Evolutionary conservation across 2,329 filamentous ascomycete genomes (phyloP).

Genomic region (Xylariaceae sp.): DNA sequence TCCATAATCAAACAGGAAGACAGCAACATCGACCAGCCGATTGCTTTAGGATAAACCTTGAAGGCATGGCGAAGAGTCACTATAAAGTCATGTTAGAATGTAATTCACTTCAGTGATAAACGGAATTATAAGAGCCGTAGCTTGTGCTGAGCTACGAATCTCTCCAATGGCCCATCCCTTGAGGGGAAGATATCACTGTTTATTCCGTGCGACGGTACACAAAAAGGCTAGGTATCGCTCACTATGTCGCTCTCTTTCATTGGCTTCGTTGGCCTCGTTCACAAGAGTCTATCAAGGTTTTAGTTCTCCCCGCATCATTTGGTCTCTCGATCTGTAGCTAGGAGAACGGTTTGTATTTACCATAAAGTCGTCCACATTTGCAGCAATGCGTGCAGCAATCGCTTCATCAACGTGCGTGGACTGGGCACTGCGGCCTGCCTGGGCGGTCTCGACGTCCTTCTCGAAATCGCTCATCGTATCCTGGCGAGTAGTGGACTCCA

Average conservation of each 20-base stretch:
- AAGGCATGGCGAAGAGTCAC: constrained; percentile 47
- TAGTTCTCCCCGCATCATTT: background rate
- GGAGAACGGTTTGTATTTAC: constrained; percentile 29
- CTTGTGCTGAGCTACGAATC: too few species aligned
- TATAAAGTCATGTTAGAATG: background rate
- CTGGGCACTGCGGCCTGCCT: constrained; percentile 1
- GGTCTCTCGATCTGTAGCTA: background rate
- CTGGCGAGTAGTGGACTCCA: constrained; percentile 21
- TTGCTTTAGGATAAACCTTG: constrained; percentile 51
- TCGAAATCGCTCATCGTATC: constrained; percentile 28
- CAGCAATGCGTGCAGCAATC: constrained; percentile 38
- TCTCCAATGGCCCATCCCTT: too few species aligned
- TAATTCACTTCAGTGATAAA: background rate
- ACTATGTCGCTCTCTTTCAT: constrained; percentile 46
- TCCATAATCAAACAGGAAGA: constrained; percentile 50
- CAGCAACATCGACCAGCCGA: constrained; percentile 50
- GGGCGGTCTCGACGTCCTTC: constrained; percentile 27
- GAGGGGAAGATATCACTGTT: background rate
- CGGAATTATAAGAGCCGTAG: too few species aligned
- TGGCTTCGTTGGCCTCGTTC: constrained; percentile 46
- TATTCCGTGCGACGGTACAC: background rate
- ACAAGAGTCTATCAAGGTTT: constrained; percentile 34
- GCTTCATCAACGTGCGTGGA: constrained; percentile 35
- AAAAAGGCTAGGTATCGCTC: constrained; percentile 5
- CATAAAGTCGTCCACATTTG: constrained; percentile 40